phyloP scores from a whole-genome alignment of 495 filamentous ascomycete species.

The Talaromyces proteolyticus region DNA sequence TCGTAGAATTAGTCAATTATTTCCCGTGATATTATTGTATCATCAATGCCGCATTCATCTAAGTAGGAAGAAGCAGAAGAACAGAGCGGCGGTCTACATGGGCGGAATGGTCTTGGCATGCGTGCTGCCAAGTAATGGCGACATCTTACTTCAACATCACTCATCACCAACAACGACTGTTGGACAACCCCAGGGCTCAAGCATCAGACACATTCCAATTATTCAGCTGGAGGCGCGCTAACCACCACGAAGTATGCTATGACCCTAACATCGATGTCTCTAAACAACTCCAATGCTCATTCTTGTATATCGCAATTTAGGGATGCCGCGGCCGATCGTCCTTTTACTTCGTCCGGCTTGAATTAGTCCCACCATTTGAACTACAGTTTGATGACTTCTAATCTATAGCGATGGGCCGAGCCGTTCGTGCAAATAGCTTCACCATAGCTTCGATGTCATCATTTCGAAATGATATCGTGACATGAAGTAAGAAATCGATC shows the following conservation, averaged over 20 bases:
- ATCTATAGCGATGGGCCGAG: neutral
- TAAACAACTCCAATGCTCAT: too few relatives aligned
- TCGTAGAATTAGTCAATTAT: too few relatives aligned
- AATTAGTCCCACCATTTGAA: neutral
- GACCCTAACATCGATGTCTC: too few relatives aligned
- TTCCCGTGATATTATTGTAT: neutral
- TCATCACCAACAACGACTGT: neutral
- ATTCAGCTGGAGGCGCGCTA: too few relatives aligned
- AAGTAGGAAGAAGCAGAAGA: too few relatives aligned
- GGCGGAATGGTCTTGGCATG: neutral
- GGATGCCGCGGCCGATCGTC: too few relatives aligned
- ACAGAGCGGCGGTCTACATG: too few relatives aligned
- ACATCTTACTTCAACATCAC: constrained; percentile 3
- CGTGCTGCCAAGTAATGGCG: constrained; percentile 1
- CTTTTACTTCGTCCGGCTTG: neutral
- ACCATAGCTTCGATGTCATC: neutral
- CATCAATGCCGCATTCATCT: too few relatives aligned
- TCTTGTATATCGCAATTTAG: neutral
- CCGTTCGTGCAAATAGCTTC: neutral
- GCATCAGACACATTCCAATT: neutral
- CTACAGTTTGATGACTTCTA: neutral
- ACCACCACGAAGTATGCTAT: neutral
- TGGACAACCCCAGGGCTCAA: neutral
- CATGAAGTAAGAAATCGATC: neutral
- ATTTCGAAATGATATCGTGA: constrained; percentile 1